phyloP scores from a whole-genome alignment of 2,329 filamentous ascomycete genomes.

The Lecanicillium sp. region DNA sequence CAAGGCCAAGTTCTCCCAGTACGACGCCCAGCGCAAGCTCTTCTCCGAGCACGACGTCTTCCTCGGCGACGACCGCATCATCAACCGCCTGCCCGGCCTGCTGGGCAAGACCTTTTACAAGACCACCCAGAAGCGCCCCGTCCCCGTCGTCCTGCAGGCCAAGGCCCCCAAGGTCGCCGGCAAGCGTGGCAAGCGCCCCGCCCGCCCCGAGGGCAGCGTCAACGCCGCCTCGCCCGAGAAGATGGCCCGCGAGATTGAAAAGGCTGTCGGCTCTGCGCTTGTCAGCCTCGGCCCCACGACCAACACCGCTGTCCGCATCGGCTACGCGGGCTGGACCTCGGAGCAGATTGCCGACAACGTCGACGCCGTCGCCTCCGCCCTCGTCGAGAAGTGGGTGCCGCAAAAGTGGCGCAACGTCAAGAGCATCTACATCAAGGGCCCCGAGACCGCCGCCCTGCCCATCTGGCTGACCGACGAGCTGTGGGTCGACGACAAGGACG shows the following conservation, averaged over 20 bases:
- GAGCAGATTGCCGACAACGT: conserved; percentile 77
- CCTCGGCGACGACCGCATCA: conserved; percentile 82
- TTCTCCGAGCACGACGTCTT: conserved; percentile 86
- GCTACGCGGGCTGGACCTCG: conserved; percentile 63
- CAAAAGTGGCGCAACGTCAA: conserved; percentile 84
- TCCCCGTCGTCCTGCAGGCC: conserved; percentile 67
- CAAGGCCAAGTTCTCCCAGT: conserved; percentile 74
- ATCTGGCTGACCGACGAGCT: conserved; percentile 91
- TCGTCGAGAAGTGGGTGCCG: conserved; percentile 74
- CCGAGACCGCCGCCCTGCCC: conserved; percentile 81
- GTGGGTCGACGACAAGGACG: conserved; percentile 72
- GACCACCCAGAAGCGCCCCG: conserved; percentile 71
- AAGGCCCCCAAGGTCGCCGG: conserved; percentile 54
- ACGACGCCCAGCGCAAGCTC: conserved; percentile 79
- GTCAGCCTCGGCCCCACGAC: conserved; percentile 73
- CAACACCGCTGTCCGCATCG: conserved; percentile 75
- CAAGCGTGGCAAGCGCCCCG: conserved; percentile 48
- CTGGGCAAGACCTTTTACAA: conserved; percentile 95
- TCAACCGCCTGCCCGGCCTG: conserved; percentile 62
- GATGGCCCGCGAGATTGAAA: conserved; percentile 74
- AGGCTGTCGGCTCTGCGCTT: conserved; percentile 67
- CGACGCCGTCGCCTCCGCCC: conserved; percentile 56
- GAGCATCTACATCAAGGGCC: conserved; percentile 83
- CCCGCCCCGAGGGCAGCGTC: conserved; percentile 25
- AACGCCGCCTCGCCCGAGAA: conserved; percentile 50